Evolutionary conservation across 441 rosid species (phyloP).

Genomic region (Kokia cookei): DNA sequence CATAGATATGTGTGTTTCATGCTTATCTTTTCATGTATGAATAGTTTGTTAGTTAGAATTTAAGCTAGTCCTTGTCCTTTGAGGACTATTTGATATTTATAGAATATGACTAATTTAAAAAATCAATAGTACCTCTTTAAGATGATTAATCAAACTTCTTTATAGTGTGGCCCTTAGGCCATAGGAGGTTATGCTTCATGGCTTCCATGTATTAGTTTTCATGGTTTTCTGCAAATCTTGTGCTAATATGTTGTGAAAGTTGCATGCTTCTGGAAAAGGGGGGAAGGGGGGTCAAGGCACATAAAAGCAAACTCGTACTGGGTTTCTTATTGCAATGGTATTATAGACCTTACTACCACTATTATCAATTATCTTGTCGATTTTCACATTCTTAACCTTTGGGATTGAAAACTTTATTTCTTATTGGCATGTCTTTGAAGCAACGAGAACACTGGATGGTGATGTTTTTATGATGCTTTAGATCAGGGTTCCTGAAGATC

Average conservation of each 20-base stretch:
- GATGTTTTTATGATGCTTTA: constrained; percentile 69
- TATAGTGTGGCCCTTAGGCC: neutral
- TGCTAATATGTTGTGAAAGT: neutral
- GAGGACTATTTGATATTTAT: neutral
- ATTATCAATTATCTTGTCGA: neutral
- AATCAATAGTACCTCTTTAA: neutral
- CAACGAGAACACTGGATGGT: constrained; percentile 67
- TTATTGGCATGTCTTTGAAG: constrained; percentile 61
- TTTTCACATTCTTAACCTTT: constrained; percentile 11
- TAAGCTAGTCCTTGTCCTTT: neutral
- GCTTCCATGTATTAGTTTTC: neutral
- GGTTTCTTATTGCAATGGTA: constrained; percentile 10
- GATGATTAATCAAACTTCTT: neutral
- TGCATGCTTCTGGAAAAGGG: neutral
- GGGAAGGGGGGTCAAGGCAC: neutral
- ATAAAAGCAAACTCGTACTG: neutral
- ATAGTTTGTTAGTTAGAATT: neutral
- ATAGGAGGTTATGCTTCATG: neutral
- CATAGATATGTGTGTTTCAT: neutral
- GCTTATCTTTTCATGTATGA: neutral
- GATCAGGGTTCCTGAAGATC: constrained; percentile 64
- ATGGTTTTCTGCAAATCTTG: neutral
- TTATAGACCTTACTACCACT: constrained; percentile 6
- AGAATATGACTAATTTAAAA: neutral
- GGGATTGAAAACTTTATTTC: constrained; percentile 37